These are phyloP conservation scores for Tulasnella sp. DNA, from an alignment of 768 basidiomycete species.

Conservation along the genomic window DNA sequence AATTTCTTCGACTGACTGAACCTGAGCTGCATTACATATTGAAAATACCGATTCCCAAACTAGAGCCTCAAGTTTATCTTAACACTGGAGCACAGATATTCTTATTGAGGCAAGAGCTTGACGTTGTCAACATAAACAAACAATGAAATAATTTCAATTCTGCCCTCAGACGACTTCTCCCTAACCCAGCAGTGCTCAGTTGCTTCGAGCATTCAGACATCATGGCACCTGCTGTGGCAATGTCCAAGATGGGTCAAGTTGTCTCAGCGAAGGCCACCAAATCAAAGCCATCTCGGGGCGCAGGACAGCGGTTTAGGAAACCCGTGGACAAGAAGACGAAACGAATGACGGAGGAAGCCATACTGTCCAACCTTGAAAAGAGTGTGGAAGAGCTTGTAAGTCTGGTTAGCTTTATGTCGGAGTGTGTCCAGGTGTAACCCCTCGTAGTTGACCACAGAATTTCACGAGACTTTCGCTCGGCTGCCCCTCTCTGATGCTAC, in stretches of 20 bases:
- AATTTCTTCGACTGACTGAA: too few species aligned
- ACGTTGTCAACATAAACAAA: background rate
- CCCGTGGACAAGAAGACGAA: slow-evolving; percentile 2
- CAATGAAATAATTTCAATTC: background rate
- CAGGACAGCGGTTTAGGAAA: background rate
- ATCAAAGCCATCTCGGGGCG: background rate
- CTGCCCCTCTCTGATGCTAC: slow-evolving; percentile 76
- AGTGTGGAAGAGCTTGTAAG: slow-evolving; percentile 35
- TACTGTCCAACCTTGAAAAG: slow-evolving; percentile 38
- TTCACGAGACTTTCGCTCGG: slow-evolving; percentile 60
- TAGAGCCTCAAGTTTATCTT: too few species aligned
- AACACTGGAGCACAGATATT: too few species aligned
- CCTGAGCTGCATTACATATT: too few species aligned
- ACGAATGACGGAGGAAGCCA: slow-evolving; percentile 35
- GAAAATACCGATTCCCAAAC: too few species aligned
- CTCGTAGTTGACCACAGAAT: slow-evolving; percentile 50
- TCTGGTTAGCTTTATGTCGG: background rate
- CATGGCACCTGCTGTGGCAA: background rate
- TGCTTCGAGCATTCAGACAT: background rate
- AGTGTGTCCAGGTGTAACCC: background rate
- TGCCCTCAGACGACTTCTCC: background rate
- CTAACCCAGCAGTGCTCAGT: background rate
- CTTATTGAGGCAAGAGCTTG: background rate
- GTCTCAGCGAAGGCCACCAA: background rate
- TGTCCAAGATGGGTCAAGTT: background rate